A percentile compares a stretch with the other conserved stretches of the same genome.
Conservation (phyloP, 306 rosid genomes). For the Prunus davidiana region DNA sequence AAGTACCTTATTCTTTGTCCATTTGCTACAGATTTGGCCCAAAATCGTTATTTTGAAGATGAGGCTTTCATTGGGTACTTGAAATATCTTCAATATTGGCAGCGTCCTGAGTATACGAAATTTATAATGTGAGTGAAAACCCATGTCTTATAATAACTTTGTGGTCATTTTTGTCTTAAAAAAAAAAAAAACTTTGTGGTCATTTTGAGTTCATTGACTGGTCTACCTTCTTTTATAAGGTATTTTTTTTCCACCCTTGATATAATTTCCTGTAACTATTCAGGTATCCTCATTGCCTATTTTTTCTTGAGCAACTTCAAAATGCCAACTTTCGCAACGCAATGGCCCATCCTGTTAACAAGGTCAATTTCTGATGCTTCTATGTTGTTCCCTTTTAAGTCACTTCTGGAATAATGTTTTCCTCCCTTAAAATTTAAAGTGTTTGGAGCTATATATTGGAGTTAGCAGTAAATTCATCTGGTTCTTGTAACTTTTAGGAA, state of each 20-base stretch:
- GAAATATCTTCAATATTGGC: slow-evolving; percentile 95
- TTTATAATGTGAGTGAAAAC: slow-evolving; percentile 70
- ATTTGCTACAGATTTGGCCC: slow-evolving; percentile 72
- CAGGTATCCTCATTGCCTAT: slow-evolving; percentile 97
- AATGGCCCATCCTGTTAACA: slow-evolving; percentile 94
- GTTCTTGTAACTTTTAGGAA: slow-evolving; percentile 48
- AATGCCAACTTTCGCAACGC: slow-evolving; percentile 84
- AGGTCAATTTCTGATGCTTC: slow-evolving; percentile 42
- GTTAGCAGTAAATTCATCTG: not conserved
- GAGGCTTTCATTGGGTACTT: slow-evolving; percentile 96
- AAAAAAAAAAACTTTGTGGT: not conserved
- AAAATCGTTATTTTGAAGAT: slow-evolving; percentile 91
- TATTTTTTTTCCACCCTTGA: slow-evolving; percentile 1
- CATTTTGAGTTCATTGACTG: not conserved
- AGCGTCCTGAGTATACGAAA: slow-evolving; percentile 80
- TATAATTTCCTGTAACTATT: slow-evolving; percentile 3
- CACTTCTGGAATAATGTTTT: not conserved
- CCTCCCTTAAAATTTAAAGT: not conserved
- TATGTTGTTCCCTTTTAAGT: slow-evolving; percentile 2
- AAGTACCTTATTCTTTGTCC: slow-evolving; percentile 2
- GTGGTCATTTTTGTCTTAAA: not conserved
- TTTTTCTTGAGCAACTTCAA: slow-evolving; percentile 92
- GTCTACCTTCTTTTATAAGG: not conserved
- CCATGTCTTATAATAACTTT: not conserved
- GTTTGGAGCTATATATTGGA: not conserved